Evolutionary conservation across 371 early-diverging fungal genomes (phyloP), one percentile per base, ranked within the genome.

Genomic region (Mortierella sp.): DNA sequence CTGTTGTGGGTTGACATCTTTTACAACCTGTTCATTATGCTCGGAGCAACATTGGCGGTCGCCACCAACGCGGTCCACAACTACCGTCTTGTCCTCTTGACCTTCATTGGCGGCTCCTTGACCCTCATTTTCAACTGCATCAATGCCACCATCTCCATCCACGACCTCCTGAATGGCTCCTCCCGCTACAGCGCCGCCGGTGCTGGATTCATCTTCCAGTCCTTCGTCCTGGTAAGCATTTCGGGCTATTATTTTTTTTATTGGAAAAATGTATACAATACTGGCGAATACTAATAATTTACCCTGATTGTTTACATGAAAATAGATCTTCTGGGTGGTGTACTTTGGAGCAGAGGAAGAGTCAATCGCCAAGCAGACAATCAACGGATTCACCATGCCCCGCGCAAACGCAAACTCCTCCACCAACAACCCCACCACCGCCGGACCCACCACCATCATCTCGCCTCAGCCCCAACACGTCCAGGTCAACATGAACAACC

Each of bases 341-440:
- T 86, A 92, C 75, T 92, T 97, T 71, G 95, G 95, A 70, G 89
- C 94, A 74, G 93, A 92, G 43, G 94, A 94, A 27, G 92, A 93
- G 14, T 94, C 94, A 16, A 87, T 91, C 73, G 75, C 92, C 54
- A 89, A 90, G 84, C 89, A 88, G 29, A 77, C 81, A 71, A 88
- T 91, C 27, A 84, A 89, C 79, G 86, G 85, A 71, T 83, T 88
- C 70, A 81, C 81, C 72, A 80, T 82, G 74, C 87, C 88, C 51
- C 83, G 79, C 41, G 56, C 56, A 51, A 54, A 68, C 72, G 71
- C 46, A 48, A 78, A 74, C 44, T 83, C 11, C 46, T 11, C 41
- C 6, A 58, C 14, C 63, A 18, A 35, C 63, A 63, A 63, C 51
- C 51, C 51, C 35, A 63, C 63, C 35, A 63, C 35, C 21, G 63